phyloP scores from a whole-genome alignment of 129 eudicot genomes.

The Escallonia herrerae region DNA sequence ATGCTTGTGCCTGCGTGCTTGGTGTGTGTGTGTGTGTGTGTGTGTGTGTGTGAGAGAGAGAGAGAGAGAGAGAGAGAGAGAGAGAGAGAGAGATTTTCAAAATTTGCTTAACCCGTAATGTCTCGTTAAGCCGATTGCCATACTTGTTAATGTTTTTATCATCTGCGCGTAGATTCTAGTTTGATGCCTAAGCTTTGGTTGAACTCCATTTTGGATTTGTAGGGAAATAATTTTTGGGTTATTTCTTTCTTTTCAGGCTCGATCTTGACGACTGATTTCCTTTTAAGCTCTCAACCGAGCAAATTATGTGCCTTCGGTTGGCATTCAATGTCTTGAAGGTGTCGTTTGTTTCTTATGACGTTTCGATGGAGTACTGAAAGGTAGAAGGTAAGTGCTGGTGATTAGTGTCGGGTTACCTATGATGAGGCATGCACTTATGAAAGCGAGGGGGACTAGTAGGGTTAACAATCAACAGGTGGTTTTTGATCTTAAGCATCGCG shows the following conservation, averaged over 20 bases:
- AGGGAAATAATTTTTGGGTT: not conserved
- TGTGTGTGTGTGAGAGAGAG: too few relatives aligned
- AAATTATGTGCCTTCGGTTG: conserved; percentile 8
- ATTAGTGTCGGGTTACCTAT: conserved; percentile 17
- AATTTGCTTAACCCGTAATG: not conserved
- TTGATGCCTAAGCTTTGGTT: too few relatives aligned
- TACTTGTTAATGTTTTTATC: conserved; percentile 4
- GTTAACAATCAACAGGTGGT: conserved; percentile 48
- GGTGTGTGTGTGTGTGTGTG: too few relatives aligned
- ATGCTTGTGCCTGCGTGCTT: too few relatives aligned
- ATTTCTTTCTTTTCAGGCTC: conserved; percentile 5
- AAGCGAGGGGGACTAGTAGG: conserved; percentile 45
- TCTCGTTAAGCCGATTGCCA: not conserved
- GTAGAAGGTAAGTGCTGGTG: conserved; percentile 1
- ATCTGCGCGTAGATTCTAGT: not conserved
- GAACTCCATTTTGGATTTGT: conserved; percentile 3
- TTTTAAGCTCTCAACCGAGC: conserved; percentile 1
- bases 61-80: too few relatives aligned
- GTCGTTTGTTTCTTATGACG: not conserved
- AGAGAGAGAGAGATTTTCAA: too few relatives aligned
- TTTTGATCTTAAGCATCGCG: conserved; percentile 77
- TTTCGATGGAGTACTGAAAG: conserved; percentile 3
- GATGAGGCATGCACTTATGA: conserved; percentile 50
- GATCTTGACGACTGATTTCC: conserved; percentile 9
- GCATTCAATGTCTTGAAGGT: conserved; percentile 14